phyloP scores from a whole-genome alignment of 2,329 filamentous ascomycete genomes.

The Fusarium floridanum region DNA sequence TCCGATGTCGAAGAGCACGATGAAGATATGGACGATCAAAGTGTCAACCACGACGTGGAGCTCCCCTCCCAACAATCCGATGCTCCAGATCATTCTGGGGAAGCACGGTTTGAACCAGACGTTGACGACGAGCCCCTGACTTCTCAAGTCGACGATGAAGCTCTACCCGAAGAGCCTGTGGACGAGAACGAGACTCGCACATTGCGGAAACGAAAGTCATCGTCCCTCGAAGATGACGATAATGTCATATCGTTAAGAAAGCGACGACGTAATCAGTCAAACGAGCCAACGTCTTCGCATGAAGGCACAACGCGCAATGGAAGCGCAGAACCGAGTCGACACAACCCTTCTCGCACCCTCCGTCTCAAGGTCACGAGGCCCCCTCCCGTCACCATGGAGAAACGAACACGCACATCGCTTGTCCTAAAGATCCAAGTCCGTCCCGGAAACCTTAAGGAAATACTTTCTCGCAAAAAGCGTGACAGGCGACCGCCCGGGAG shows the following conservation, averaged over 20 bases:
- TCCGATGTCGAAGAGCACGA: slow-evolving; percentile 51
- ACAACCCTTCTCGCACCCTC: slow-evolving; percentile 67
- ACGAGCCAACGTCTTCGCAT: slow-evolving; percentile 55
- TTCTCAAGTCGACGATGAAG: slow-evolving; percentile 24
- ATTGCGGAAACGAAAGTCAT: slow-evolving; percentile 86
- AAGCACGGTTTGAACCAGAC: slow-evolving; percentile 15
- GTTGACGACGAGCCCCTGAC: slow-evolving; percentile 26
- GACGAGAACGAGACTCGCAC: slow-evolving; percentile 82
- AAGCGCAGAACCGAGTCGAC: slow-evolving; percentile 48
- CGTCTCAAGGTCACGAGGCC: slow-evolving; percentile 64
- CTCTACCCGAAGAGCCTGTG: slow-evolving; percentile 19
- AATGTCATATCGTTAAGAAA: slow-evolving; percentile 65
- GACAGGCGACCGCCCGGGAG: slow-evolving; percentile 46
- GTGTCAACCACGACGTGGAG: slow-evolving; percentile 39
- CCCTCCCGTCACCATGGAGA: slow-evolving; percentile 58
- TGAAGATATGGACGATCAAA: slow-evolving; percentile 44
- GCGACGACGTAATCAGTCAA: slow-evolving; percentile 63
- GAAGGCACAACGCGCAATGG: slow-evolving; percentile 51
- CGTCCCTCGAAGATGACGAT: slow-evolving; percentile 74
- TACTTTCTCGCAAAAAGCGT: slow-evolving; percentile 52
- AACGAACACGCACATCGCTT: slow-evolving; percentile 51
- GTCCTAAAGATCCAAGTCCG: slow-evolving; percentile 54
- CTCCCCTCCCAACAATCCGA: slow-evolving; percentile 47
- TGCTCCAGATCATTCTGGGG: slow-evolving; percentile 27
- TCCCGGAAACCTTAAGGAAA: slow-evolving; percentile 55